Conservation (phyloP, 306 rosid species). For the Astragalus glycyphyllos region DNA sequence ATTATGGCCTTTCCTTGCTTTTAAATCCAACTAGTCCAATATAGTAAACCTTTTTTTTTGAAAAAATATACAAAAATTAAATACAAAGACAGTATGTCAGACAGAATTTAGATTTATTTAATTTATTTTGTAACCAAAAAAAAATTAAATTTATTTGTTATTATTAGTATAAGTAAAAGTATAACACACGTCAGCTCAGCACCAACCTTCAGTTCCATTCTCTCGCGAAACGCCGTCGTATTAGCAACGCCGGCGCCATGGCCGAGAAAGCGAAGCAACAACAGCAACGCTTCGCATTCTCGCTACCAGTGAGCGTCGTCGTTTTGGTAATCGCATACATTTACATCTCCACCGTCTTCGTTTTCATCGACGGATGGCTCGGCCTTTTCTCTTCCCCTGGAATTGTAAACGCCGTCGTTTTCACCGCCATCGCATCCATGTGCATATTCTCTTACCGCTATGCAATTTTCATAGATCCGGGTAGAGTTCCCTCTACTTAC, state of each 20-base stretch:
- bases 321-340: conserved; percentile 60
- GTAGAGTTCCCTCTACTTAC: conserved; percentile 79
- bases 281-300: conserved; percentile 55
- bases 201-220: neutral
- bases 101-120: too few species aligned
- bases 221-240: conserved; percentile 74
- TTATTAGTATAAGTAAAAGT: too few species aligned
- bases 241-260: conserved; percentile 65
- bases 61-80: too few species aligned
- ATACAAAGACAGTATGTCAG: too few species aligned
- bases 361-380: conserved; percentile 85
- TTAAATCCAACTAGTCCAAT: too few species aligned
- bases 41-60: too few species aligned
- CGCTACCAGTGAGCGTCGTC: conserved; percentile 76
- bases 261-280: conserved; percentile 60
- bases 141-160: neutral
- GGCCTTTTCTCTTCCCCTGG: conserved; percentile 95
- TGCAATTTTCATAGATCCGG: conserved; percentile 79
- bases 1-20: neutral
- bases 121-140: too few species aligned
- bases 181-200: neutral
- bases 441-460: conserved; percentile 60
- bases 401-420: conserved; percentile 71
- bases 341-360: conserved; percentile 77
- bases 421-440: conserved; percentile 71